Conservation (phyloP, 148 eudicot genomes). For the Amaranthus cruentus region DNA sequence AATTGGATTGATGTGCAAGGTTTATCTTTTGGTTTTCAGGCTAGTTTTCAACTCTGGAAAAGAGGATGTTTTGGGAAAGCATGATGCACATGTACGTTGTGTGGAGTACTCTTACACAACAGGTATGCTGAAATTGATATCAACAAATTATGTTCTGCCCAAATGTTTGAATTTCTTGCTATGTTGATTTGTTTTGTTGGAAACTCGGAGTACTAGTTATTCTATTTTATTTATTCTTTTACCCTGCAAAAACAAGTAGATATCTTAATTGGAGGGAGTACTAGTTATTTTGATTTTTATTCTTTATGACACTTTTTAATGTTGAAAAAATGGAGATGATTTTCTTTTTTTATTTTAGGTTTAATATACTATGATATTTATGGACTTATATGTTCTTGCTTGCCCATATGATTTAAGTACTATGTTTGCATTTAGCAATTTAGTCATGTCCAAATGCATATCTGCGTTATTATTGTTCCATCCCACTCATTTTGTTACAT, state of each 20-base stretch:
- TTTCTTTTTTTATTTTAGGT: neutral
- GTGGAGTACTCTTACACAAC: constrained; percentile 84
- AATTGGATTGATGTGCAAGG: neutral
- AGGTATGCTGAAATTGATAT: constrained; percentile 36
- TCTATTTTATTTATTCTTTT: neutral
- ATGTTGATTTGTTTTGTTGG: no score
- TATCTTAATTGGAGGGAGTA: neutral
- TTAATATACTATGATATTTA: neutral
- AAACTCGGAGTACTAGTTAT: neutral
- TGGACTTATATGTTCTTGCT: neutral
- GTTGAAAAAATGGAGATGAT: neutral
- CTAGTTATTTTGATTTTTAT: neutral
- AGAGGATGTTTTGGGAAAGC: constrained; percentile 86
- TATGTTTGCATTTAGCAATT: neutral
- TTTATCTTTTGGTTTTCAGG: constrained; percentile 42
- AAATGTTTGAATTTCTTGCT: neutral
- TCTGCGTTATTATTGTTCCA: neutral
- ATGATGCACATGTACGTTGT: constrained; percentile 88
- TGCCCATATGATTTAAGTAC: neutral
- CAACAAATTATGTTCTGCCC: neutral
- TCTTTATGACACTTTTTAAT: neutral
- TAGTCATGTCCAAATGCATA: neutral
- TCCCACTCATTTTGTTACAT: no score
- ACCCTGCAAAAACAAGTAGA: neutral
- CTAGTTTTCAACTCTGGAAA: constrained; percentile 67